A percentile compares a stretch with the other conserved stretches of the same genome.
These are phyloP conservation scores for Articulospora tetracladia DNA, from an alignment of 495 filamentous ascomycete species.

Conservation along the genomic window DNA sequence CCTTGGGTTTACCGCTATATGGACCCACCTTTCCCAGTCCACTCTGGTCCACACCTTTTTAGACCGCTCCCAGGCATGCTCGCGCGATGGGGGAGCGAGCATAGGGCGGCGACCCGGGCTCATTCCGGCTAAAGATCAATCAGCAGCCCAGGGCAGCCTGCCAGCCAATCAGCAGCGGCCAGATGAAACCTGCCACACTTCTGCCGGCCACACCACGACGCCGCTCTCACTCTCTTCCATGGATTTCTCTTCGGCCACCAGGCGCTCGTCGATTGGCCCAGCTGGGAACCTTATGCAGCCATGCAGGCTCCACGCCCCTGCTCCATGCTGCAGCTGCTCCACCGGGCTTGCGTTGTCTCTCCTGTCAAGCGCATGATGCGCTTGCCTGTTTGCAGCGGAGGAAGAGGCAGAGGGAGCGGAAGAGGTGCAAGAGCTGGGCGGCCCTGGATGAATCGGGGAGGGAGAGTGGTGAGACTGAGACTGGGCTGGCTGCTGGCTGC, in stretches of 20 bases:
- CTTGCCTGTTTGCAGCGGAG: slow-evolving; percentile 8
- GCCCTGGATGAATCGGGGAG: no score
- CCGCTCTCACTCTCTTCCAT: slow-evolving; percentile 6
- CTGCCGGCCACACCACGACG: neutral
- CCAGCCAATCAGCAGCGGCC: neutral
- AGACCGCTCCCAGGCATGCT: slow-evolving; percentile 2
- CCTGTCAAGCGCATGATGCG: slow-evolving; percentile 12
- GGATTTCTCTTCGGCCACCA: slow-evolving; percentile 1
- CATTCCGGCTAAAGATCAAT: neutral
- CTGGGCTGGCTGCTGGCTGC: no score
- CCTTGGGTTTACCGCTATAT: neutral
- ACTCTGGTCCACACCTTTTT: neutral
- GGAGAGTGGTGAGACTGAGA: no score
- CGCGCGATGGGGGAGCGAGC: no score
- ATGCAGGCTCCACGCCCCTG: neutral
- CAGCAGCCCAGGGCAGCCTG: neutral
- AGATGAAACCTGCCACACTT: neutral
- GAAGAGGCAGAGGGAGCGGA: no score
- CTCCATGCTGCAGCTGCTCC: neutral
- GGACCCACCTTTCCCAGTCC: neutral
- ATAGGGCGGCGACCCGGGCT: no score
- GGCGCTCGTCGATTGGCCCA: neutral
- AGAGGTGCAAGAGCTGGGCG: no score
- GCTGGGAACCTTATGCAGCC: neutral
- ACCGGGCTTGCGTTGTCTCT: neutral